phyloP scores from a whole-genome alignment of 176 grass and related monocot species.

The Raddia distichophylla region DNA sequence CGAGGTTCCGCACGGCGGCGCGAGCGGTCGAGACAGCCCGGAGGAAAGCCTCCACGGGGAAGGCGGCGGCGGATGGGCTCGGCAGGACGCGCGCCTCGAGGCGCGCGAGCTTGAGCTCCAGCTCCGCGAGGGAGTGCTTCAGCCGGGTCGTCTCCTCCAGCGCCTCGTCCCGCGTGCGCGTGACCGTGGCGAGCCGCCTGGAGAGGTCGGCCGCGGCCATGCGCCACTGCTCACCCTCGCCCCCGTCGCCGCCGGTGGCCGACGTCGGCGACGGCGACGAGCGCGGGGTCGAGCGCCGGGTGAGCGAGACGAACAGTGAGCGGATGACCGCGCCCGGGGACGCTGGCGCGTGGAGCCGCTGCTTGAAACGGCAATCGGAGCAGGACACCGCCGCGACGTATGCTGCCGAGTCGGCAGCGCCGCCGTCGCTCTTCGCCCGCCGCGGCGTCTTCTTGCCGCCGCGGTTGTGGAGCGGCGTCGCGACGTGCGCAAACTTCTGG shows the following conservation, averaged over 20 bases:
- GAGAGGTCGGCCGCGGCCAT: constrained; percentile 71
- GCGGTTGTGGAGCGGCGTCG: constrained; percentile 63
- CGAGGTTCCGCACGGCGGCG: constrained; percentile 68
- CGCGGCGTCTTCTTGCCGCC: constrained; percentile 44
- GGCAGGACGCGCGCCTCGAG: constrained; percentile 67
- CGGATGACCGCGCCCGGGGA: constrained; percentile 58
- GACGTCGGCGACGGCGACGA: constrained; percentile 45
- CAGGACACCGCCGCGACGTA: constrained; percentile 66
- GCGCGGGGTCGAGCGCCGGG: constrained; percentile 61
- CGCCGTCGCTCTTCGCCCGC: constrained; percentile 24
- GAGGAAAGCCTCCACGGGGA: constrained; percentile 56
- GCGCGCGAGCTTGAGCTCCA: constrained; percentile 70
- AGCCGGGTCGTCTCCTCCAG: constrained; percentile 74
- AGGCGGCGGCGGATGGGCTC: not conserved
- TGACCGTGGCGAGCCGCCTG: constrained; percentile 67
- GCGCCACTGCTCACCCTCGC: constrained; percentile 69
- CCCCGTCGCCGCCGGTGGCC: constrained; percentile 27
- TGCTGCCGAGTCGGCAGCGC: constrained; percentile 39
- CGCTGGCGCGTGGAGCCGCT: constrained; percentile 49
- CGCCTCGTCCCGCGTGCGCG: constrained; percentile 82
- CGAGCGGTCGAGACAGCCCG: constrained; percentile 63
- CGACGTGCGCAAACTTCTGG: constrained; percentile 49
- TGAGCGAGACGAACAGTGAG: constrained; percentile 69
- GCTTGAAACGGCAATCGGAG: constrained; percentile 65
- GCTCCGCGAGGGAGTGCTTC: constrained; percentile 72